Evolutionary conservation across 2,329 filamentous ascomycete genomes (phyloP).

Genomic region (Torrubiellomyces zombiae): DNA sequence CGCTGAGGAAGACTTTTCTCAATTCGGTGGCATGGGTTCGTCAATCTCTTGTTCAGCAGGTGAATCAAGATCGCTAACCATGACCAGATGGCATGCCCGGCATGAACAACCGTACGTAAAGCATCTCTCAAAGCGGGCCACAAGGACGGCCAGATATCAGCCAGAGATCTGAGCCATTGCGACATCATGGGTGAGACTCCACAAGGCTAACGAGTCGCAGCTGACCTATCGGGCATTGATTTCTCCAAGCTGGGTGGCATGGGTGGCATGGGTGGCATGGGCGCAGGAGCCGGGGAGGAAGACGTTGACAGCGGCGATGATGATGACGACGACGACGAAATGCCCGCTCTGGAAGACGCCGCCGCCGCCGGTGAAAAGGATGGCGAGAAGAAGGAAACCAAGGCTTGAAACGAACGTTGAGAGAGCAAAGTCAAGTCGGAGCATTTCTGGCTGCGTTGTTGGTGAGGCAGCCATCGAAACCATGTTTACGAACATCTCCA

Average conservation of each 20-base stretch:
- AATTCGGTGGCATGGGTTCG: conserved; percentile 50
- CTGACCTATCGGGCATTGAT: conserved; percentile 75
- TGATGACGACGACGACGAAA: conserved; percentile 60
- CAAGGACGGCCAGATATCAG: too few relatives aligned
- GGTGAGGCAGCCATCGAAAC: too few relatives aligned
- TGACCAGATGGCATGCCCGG: conserved; percentile 35
- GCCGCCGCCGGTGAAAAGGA: conserved; percentile 24
- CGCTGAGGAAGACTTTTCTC: conserved; percentile 61
- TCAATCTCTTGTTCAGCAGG: conserved; percentile 8
- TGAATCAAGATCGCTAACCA: conserved; percentile 2
- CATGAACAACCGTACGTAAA: too few relatives aligned
- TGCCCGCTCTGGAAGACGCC: conserved; percentile 62
- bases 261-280: conserved; percentile 13
- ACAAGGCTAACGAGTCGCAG: conserved; percentile 12
- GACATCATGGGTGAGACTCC: too few relatives aligned
- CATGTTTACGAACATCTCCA: too few relatives aligned
- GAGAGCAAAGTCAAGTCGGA: conserved; percentile 1
- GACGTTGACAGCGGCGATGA: conserved; percentile 33
- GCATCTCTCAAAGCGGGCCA: too few relatives aligned
- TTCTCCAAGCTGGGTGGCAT: conserved; percentile 74
- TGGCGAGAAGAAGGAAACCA: conserved; percentile 16
- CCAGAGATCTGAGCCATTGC: too few relatives aligned
- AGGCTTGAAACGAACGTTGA: neutral
- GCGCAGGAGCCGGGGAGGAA: conserved; percentile 29
- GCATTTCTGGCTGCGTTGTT: too few relatives aligned